A percentile compares a stretch with the other conserved stretches of the same genome.
phyloP scores from a whole-genome alignment of 176 grass and related monocot species.

The Dactylis glomerata region DNA sequence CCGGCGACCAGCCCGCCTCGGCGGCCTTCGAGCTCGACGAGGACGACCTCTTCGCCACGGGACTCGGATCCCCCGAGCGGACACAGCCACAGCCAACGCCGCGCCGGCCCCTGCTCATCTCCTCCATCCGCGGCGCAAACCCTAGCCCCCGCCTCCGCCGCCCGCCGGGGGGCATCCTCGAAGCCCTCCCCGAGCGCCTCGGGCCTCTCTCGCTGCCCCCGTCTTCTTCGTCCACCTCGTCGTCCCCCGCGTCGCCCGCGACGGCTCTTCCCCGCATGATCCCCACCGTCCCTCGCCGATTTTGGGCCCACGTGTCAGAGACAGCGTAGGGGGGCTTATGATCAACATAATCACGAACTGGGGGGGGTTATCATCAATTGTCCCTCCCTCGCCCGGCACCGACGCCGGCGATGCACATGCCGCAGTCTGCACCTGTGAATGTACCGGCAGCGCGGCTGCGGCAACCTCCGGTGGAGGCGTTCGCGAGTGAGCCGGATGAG shows the following conservation, averaged over 20 bases:
- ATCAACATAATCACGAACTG: too few relatives aligned
- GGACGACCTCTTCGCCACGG: conserved; percentile 58
- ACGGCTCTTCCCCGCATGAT: conserved; percentile 56
- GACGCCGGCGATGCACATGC: conserved; percentile 18
- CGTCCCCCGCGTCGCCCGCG: conserved; percentile 53
- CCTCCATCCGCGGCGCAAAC: conserved; percentile 27
- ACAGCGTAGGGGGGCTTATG: too few relatives aligned
- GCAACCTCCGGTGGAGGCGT: background rate
- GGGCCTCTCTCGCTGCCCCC: conserved; percentile 12
- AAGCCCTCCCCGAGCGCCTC: conserved; percentile 43
- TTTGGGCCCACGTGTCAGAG: too few relatives aligned
- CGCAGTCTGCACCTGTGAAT: conserved; percentile 77
- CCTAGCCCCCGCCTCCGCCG: conserved; percentile 39
- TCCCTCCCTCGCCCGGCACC: conserved; percentile 48
- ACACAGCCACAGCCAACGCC: conserved; percentile 17
- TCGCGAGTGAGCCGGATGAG: conserved; percentile 25
- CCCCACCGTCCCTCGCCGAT: conserved; percentile 55
- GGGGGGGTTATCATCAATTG: too few relatives aligned
- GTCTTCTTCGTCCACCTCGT: conserved; percentile 42
- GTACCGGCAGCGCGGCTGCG: conserved; percentile 44
- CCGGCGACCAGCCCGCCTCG: conserved; percentile 28
- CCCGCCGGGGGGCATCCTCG: conserved; percentile 64
- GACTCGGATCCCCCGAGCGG: conserved; percentile 36
- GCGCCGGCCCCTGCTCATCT: conserved; percentile 25
- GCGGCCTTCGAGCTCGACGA: conserved; percentile 72